phyloP scores from a whole-genome alignment of 2,329 filamentous ascomycete genomes.

The Penicillium sp. region DNA sequence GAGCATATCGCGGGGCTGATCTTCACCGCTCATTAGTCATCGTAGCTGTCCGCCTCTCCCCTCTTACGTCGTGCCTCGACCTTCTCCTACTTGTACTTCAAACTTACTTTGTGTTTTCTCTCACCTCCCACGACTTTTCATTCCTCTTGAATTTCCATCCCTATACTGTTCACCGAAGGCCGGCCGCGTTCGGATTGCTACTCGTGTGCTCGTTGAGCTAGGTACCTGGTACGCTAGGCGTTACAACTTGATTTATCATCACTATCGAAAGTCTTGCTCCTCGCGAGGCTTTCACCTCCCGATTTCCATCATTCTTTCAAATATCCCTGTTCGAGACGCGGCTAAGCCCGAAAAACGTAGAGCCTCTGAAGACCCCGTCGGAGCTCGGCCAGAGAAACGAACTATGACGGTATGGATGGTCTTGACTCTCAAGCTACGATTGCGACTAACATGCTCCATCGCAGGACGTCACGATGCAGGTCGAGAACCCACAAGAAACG shows the following conservation, averaged over 20 bases:
- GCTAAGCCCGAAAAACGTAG: conserved; percentile 56
- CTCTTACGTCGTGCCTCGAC: conserved; percentile 29
- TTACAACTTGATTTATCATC: conserved; percentile 28
- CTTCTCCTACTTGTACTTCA: conserved; percentile 7
- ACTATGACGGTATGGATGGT: conserved; percentile 51
- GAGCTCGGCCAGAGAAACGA: conserved; percentile 54
- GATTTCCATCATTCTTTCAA: conserved; percentile 45
- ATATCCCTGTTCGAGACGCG: conserved; percentile 46
- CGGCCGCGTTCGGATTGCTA: conserved; percentile 12
- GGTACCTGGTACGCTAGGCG: conserved; percentile 31
- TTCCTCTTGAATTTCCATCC: conserved; percentile 8
- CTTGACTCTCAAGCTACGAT: conserved; percentile 8
- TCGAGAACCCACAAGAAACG: conserved; percentile 60
- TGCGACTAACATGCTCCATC: conserved; percentile 13
- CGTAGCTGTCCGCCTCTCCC: conserved; percentile 23
- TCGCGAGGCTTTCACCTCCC: conserved; percentile 43
- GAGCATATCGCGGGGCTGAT: conserved; percentile 8
- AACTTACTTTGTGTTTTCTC: conserved; percentile 13
- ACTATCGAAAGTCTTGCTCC: conserved; percentile 45
- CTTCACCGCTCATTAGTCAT: conserved; percentile 12
- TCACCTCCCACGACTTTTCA: conserved; percentile 1
- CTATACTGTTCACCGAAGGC: conserved; percentile 2
- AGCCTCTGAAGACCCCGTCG: conserved; percentile 50
- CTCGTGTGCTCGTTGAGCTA: conserved; percentile 17
- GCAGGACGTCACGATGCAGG: conserved; percentile 62